phyloP scores from a whole-genome alignment of 257 asterid genomes.

The Rehmannia glutinosa region DNA sequence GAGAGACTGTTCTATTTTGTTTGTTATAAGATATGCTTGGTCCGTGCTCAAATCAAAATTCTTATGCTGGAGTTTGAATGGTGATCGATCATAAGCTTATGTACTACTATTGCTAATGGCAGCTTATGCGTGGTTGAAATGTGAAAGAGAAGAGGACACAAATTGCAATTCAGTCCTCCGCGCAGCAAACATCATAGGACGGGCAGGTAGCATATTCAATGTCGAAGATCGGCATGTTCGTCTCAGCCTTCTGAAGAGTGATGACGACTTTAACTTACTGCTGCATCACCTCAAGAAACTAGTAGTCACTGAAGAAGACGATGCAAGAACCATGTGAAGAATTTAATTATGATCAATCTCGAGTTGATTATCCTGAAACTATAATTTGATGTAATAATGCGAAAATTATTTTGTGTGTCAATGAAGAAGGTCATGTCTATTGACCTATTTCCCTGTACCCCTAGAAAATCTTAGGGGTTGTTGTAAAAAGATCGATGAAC shows the following conservation, averaged over 20 bases:
- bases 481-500: no score
- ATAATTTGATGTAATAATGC: neutral
- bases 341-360: neutral
- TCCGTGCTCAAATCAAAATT: no score
- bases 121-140: slow-evolving; percentile 58
- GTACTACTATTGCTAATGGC: slow-evolving; percentile 1
- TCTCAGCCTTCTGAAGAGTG: slow-evolving; percentile 33
- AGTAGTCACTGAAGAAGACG: slow-evolving; percentile 13
- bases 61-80: no score
- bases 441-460: neutral
- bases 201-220: slow-evolving; percentile 21
- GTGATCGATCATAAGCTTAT: no score
- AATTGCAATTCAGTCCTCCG: slow-evolving; percentile 27
- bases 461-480: no score
- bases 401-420: neutral
- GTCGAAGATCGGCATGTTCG: slow-evolving; percentile 34
- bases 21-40: no score
- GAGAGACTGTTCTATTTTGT: no score
- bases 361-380: neutral
- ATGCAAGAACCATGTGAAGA: slow-evolving; percentile 5
- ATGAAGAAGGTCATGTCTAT: slow-evolving; percentile 12
- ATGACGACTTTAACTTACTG: slow-evolving; percentile 36
- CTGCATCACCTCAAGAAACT: slow-evolving; percentile 18
- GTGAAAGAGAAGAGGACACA: slow-evolving; percentile 48
- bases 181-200: slow-evolving; percentile 37